phyloP scores from a whole-genome alignment of 768 basidiomycete genomes.

The Boletus tylopilopsis region DNA sequence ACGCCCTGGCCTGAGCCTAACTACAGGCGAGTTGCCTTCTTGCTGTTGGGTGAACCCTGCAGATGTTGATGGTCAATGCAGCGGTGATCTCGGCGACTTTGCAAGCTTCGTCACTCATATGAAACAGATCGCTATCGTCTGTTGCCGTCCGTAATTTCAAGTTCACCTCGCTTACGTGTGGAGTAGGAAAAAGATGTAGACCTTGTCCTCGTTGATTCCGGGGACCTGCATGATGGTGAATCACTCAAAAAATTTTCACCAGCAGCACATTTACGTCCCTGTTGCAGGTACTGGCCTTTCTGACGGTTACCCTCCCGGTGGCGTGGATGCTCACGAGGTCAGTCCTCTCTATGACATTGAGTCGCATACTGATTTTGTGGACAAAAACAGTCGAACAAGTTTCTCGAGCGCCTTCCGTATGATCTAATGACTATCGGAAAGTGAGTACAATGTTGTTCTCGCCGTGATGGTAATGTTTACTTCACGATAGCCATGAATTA shows the following conservation, averaged over 20 bases:
- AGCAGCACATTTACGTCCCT: neutral
- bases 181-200: slow-evolving; percentile 67
- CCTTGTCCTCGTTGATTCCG: slow-evolving; percentile 77
- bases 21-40: slow-evolving; percentile 46
- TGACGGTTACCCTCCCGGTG: slow-evolving; percentile 69
- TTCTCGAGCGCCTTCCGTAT: slow-evolving; percentile 70
- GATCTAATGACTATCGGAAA: slow-evolving; percentile 86
- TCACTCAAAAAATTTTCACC: neutral
- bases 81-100: slow-evolving; percentile 76
- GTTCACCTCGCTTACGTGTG: neutral
- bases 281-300: slow-evolving; percentile 68
- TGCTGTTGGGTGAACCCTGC: neutral
- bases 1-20: slow-evolving; percentile 68
- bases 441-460: slow-evolving; percentile 35
- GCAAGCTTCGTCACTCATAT: slow-evolving; percentile 82
- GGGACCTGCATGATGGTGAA: slow-evolving; percentile 70
- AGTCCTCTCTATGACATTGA: slow-evolving; percentile 14
- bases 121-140: slow-evolving; percentile 66
- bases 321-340: slow-evolving; percentile 71
- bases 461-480: neutral
- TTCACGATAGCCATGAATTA: slow-evolving; percentile 64
- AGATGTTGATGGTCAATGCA: slow-evolving; percentile 8
- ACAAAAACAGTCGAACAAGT: slow-evolving; percentile 58
- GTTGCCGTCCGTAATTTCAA: slow-evolving; percentile 3
- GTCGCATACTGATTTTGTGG: neutral